Base-by-base conservation (phyloP, 257 asterid species). In the Plantago ovata region DNA sequence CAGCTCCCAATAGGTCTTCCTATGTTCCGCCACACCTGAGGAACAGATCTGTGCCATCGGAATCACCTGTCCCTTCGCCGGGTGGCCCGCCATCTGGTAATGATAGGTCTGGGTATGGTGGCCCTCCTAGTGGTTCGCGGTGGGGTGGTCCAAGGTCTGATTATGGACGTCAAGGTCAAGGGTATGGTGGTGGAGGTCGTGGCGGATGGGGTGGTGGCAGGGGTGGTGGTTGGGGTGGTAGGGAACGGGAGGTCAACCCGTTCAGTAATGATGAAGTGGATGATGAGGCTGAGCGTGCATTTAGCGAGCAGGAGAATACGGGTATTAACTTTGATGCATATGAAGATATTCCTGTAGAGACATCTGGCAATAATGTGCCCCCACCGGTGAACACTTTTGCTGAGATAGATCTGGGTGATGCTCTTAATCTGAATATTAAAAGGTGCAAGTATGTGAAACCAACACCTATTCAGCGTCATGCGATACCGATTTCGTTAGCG, bases 301-400 rank as follows among this genome's bases (percentile, higher is more conserved):
- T 82, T 58, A 50, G 24, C 52, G 95, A 85, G 60, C 96, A 77
- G 73, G 94, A 85, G 72, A 88, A 84, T 68, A 70, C 83, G 10
- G 96, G 96, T 56, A 84, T 87, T 38, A 82, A 87, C 72, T 87
- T 87, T 59, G 96, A 87, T 72, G 95, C 96, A 14, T 88, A 88
- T 20, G 96, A 88, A 77, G 96, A 88, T 73, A 88, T 88, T 65
- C 95, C 96, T 1, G 90, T 88, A 53, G 96, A 88, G 69, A 88
- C 96, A 7, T 85, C 84, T 64, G 96, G 95, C 56, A 79, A 81
- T 42, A 78, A 83, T 48, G 95, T 88, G 65, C 96, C 95, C 0
- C 88, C 90, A 7, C 86, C 94, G 7, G 96, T 88, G 69, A 81
- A 78, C 64, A 83, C 95, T 3, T 88, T 88, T 63, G 93, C 87